A percentile compares a stretch with the other conserved stretches of the same genome.
These are phyloP conservation scores for Naganishia sp. DNA, from an alignment of 1,284 basidiomycete species.

Conservation along the genomic window DNA sequence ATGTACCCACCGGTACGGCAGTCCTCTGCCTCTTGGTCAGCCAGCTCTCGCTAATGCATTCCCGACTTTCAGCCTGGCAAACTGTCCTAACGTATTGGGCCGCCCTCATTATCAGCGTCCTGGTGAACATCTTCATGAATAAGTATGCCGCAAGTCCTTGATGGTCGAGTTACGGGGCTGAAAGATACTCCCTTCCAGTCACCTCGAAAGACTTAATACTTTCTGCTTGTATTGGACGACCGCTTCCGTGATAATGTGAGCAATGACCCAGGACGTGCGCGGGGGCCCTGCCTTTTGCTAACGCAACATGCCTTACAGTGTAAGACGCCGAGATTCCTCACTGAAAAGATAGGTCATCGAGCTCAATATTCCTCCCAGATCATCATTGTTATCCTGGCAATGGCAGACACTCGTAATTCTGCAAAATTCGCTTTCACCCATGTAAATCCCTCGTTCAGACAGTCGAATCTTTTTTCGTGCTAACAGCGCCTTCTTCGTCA, in stretches of 20 bases:
- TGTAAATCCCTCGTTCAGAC: conserved; percentile 34
- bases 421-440: conserved; percentile 52
- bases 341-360: background rate
- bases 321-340: background rate
- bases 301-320: background rate
- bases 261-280: background rate
- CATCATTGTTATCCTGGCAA: conserved; percentile 54
- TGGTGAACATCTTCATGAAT: conserved; percentile 53
- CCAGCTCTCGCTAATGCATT: background rate
- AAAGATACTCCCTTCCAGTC: conserved; percentile 31
- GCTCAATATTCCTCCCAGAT: conserved; percentile 41
- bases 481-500: conserved; percentile 36
- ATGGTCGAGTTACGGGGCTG: conserved; percentile 12
- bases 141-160: conserved; percentile 39
- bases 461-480: background rate
- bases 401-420: conserved; percentile 51
- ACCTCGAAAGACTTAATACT: conserved; percentile 51
- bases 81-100: conserved; percentile 56
- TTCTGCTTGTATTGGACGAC: conserved; percentile 56
- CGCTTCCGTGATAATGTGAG: conserved; percentile 53
- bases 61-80: conserved; percentile 47
- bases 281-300: background rate
- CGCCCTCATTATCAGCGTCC: conserved; percentile 49
- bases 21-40: background rate
- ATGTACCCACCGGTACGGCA: conserved; percentile 42